phyloP scores from a whole-genome alignment of 108 stramenopile species.

The Ochromonas danica region DNA sequence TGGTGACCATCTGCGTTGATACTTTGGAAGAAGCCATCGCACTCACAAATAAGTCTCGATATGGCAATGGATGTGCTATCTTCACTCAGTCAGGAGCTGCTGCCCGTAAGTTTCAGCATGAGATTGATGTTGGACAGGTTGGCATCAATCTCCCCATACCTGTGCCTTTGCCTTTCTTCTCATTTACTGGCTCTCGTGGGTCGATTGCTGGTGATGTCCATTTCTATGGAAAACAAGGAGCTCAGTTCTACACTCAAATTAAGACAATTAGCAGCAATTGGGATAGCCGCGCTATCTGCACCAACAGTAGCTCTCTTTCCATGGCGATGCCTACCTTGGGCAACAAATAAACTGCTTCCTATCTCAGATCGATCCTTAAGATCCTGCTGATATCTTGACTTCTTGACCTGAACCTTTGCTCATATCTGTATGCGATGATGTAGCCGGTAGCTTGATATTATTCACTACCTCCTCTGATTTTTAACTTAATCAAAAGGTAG shows the following conservation, averaged over 20 bases:
- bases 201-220: slow-evolving; percentile 85
- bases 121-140: slow-evolving; percentile 87
- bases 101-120: slow-evolving; percentile 80
- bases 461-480: too few relatives aligned
- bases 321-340: slow-evolving; percentile 75
- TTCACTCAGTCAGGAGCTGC: slow-evolving; percentile 83
- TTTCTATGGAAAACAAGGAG: slow-evolving; percentile 77
- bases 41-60: slow-evolving; percentile 64
- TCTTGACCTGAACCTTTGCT: too few relatives aligned
- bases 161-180: slow-evolving; percentile 89
- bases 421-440: too few relatives aligned
- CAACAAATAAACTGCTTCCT: too few relatives aligned
- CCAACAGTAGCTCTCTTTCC: slow-evolving; percentile 57
- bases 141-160: slow-evolving; percentile 86
- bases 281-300: slow-evolving; percentile 58
- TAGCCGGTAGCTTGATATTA: too few relatives aligned
- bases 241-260: slow-evolving; percentile 85
- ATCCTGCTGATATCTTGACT: too few relatives aligned
- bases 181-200: slow-evolving; percentile 81
- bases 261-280: slow-evolving; percentile 91
- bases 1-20: slow-evolving; percentile 66
- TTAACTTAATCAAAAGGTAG: too few relatives aligned
- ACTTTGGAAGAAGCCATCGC: slow-evolving; percentile 82
- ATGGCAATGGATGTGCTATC: slow-evolving; percentile 54
- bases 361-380: too few relatives aligned